Evolutionary conservation across 2,329 filamentous ascomycete genomes (phyloP).

Genomic region (Immersiporthe knoxdaviesiana): DNA sequence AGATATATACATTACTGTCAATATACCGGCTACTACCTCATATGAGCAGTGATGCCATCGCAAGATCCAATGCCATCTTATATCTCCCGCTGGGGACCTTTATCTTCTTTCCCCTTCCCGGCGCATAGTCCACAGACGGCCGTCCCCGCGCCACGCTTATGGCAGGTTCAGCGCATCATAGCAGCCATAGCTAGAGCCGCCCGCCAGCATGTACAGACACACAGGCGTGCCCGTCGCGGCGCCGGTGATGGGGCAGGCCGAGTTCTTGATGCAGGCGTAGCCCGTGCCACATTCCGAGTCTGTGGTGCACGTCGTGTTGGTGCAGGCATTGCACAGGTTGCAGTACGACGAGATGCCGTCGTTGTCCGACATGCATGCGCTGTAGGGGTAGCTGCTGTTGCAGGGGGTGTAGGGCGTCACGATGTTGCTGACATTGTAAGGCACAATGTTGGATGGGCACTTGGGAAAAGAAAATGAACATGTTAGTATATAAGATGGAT

Average conservation of each 20-base stretch:
- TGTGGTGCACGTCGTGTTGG: constrained; percentile 17
- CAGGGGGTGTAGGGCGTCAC: constrained; percentile 26
- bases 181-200: constrained; percentile 18
- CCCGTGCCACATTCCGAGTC: constrained; percentile 25
- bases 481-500: no score
- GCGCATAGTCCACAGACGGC: no score
- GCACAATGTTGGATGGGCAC: constrained; percentile 27
- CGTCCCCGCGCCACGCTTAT: neutral
- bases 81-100: no score
- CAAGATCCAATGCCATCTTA: neutral
- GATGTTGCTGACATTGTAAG: constrained; percentile 22
- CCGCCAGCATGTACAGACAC: constrained; percentile 27
- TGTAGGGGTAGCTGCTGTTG: constrained; percentile 22
- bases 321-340: constrained; percentile 25
- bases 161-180: constrained; percentile 8
- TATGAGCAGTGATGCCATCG: no score
- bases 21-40: neutral
- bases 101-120: neutral
- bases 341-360: constrained; percentile 25
- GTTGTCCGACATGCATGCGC: constrained; percentile 23
- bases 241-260: constrained; percentile 23
- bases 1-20: neutral
- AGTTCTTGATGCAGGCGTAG: constrained; percentile 26
- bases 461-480: neutral
- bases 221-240: constrained; percentile 18